Conservation (phyloP, 441 rosid genomes). For the Rhodomyrtus psidioides region DNA sequence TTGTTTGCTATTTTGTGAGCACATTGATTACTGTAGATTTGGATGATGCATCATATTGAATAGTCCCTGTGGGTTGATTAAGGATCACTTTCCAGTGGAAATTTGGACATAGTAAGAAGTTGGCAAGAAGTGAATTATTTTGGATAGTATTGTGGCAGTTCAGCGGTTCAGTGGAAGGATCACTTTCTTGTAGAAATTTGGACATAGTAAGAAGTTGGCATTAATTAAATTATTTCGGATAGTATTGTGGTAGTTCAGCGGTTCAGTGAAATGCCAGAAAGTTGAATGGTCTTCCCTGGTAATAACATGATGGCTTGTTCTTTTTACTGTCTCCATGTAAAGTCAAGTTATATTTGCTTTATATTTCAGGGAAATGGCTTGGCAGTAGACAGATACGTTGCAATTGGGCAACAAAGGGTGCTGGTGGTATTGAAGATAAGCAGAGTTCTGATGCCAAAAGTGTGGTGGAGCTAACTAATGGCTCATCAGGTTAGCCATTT, state of each 20-base stretch:
- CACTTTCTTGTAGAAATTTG: background rate
- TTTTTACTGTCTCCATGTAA: background rate
- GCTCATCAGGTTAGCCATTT: constrained; percentile 51
- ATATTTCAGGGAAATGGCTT: constrained; percentile 80
- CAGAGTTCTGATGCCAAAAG: constrained; percentile 81
- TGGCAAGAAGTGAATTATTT: background rate
- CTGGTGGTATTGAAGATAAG: constrained; percentile 75
- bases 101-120: background rate
- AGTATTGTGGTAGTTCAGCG: background rate
- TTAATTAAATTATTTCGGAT: background rate
- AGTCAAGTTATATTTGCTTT: background rate
- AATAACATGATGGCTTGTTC: background rate
- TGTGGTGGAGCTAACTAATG: constrained; percentile 81
- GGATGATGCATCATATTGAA: background rate
- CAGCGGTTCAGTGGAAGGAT: background rate
- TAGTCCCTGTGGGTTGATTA: background rate
- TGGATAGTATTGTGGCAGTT: background rate
- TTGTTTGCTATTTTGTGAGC: background rate
- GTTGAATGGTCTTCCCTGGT: background rate
- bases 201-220: background rate
- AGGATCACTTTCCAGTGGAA: background rate
- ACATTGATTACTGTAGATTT: background rate
- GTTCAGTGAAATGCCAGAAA: background rate
- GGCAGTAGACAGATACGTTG: constrained; percentile 96
- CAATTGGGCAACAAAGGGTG: constrained; percentile 97